Percentiles rank a stretch among this genome's conserved stretches.
These are phyloP conservation scores for Oryza longistaminata DNA, from an alignment of 176 grass and related monocot species.

Conservation along the genomic window DNA sequence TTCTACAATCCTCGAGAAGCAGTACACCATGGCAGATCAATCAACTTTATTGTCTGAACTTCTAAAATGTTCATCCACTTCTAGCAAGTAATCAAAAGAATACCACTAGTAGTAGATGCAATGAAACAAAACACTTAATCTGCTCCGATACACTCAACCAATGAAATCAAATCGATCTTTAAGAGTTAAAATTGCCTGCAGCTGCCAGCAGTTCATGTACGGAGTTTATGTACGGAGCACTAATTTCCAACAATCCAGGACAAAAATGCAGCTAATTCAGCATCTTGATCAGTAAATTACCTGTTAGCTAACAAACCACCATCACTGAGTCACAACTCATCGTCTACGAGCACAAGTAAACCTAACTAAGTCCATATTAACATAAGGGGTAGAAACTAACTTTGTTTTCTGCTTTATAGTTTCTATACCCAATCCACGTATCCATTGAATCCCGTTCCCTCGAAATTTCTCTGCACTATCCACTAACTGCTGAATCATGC, in stretches of 20 bases:
- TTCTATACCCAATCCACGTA: background rate
- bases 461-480: background rate
- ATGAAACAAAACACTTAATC: background rate
- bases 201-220: background rate
- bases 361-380: background rate
- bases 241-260: background rate
- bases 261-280: background rate
- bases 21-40: constrained; percentile 4
- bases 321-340: background rate
- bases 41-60: background rate
- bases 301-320: background rate
- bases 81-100: background rate
- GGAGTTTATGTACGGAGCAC: background rate
- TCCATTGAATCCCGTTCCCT: background rate
- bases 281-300: background rate
- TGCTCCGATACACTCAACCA: background rate
- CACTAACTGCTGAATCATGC: background rate
- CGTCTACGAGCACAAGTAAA: background rate
- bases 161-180: background rate
- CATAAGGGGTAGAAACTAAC: background rate
- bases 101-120: background rate
- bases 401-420: background rate
- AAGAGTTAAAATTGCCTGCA: background rate
- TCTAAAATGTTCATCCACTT: background rate
- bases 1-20: background rate